Percentiles rank a stretch among this genome's conserved stretches.
Evolutionary conservation across 2,329 filamentous ascomycete species (phyloP).

Genomic region (Aschersonia sp.): DNA sequence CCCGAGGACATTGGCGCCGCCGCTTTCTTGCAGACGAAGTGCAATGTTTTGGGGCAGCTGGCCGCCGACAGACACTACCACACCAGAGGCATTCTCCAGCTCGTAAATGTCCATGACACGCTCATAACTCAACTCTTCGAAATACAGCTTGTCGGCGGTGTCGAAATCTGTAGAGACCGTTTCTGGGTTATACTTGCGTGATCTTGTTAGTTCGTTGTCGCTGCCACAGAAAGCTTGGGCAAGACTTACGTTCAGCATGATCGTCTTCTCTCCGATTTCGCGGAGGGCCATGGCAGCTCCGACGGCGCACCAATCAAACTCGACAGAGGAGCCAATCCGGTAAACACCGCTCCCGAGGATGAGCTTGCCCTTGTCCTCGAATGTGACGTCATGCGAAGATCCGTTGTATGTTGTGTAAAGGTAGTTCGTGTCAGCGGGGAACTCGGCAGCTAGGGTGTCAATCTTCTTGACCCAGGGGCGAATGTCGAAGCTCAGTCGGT

Average conservation of each 20-base stretch:
- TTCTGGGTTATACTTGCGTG: slow-evolving; percentile 53
- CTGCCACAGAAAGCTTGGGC: too few relatives aligned
- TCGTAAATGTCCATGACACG: slow-evolving; percentile 99
- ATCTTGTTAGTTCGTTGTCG: neutral
- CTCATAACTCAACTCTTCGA: slow-evolving; percentile 93
- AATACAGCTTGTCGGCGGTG: slow-evolving; percentile 81
- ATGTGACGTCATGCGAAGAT: slow-evolving; percentile 80
- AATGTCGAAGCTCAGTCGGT: slow-evolving; percentile 75
- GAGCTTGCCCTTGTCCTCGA: slow-evolving; percentile 81
- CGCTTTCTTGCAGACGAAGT: slow-evolving; percentile 79
- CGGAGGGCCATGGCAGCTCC: slow-evolving; percentile 73
- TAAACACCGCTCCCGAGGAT: slow-evolving; percentile 93
- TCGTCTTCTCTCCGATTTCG: slow-evolving; percentile 85
- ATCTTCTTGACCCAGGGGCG: slow-evolving; percentile 97
- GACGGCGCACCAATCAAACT: slow-evolving; percentile 98
- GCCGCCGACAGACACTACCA: slow-evolving; percentile 90
- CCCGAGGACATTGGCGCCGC: slow-evolving; percentile 79
- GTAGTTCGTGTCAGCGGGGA: slow-evolving; percentile 90
- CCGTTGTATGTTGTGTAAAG: slow-evolving; percentile 98
- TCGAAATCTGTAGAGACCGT: slow-evolving; percentile 79
- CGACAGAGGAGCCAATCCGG: slow-evolving; percentile 91
- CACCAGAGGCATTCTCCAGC: slow-evolving; percentile 68
- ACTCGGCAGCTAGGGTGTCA: slow-evolving; percentile 92
- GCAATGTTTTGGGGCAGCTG: slow-evolving; percentile 97
- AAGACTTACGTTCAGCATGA: slow-evolving; percentile 73